Evolutionary conservation across 805 yeast species (phyloP).

Genomic region (Ogataea sp.): DNA sequence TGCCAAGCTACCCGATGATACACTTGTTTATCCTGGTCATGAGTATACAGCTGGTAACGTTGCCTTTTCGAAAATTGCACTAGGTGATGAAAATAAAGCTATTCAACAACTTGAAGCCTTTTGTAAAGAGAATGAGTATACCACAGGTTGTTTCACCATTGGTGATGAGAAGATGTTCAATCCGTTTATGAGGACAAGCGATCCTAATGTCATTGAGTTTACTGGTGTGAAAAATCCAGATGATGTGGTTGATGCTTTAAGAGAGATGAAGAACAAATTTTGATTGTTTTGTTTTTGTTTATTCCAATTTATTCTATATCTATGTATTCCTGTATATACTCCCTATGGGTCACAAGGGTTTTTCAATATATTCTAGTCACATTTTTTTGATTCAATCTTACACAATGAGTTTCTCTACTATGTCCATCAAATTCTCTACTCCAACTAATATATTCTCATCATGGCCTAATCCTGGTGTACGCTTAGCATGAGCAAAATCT

Average conservation of each 20-base stretch:
- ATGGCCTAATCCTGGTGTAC: constrained; percentile 52
- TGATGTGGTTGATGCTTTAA: constrained; percentile 62
- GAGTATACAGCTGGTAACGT: constrained; percentile 86
- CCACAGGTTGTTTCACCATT: constrained; percentile 84
- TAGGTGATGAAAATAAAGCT: constrained; percentile 41
- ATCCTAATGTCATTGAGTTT: constrained; percentile 50
- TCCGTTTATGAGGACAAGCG: constrained; percentile 80
- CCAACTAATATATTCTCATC: constrained; percentile 72
- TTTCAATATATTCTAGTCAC: not conserved
- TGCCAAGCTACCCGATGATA: constrained; percentile 55
- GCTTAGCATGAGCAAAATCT: constrained; percentile 85
- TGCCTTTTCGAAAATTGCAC: constrained; percentile 61
- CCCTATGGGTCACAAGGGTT: not conserved
- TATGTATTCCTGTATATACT: not conserved
- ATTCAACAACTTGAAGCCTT: constrained; percentile 46
- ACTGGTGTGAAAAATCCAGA: constrained; percentile 43
- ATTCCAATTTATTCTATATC: not conserved
- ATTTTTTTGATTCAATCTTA: no score
- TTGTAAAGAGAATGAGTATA: constrained; percentile 47
- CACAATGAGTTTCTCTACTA: constrained; percentile 32
- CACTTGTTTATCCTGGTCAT: constrained; percentile 87
- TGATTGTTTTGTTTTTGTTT: no score
- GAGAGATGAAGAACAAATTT: constrained; percentile 67
- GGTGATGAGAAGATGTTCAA: constrained; percentile 75
- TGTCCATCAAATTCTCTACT: constrained; percentile 46